These are phyloP conservation scores for Marsdenia floribunda DNA, from an alignment of 257 asterid species.

Conservation along the genomic window DNA sequence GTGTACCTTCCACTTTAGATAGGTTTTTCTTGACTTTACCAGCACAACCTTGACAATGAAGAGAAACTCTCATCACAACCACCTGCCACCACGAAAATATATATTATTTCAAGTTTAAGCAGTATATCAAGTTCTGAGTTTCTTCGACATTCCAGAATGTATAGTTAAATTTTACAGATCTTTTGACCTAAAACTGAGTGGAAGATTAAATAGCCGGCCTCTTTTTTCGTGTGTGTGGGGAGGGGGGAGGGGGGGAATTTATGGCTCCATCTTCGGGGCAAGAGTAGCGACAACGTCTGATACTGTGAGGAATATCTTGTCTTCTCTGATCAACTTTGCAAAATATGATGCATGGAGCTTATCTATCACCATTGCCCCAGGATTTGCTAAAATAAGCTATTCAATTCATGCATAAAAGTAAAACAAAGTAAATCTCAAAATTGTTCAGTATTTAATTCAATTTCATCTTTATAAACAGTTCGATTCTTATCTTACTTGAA, in stretches of 20 bases:
- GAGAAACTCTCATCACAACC: conserved; percentile 83
- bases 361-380: conserved; percentile 60
- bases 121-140: too few species aligned
- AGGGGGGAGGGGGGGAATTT: too few species aligned
- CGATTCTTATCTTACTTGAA: conserved; percentile 2
- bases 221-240: too few species aligned
- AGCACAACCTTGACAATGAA: conserved; percentile 92
- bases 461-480: too few species aligned
- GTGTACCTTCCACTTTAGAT: conserved; percentile 81
- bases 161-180: too few species aligned
- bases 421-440: not conserved
- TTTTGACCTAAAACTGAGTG: too few species aligned
- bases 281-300: conserved; percentile 56
- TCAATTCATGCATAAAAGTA: not conserved
- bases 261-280: conserved; percentile 79
- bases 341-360: conserved; percentile 59
- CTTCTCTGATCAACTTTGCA: conserved; percentile 45
- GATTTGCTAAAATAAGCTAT: conserved; percentile 78
- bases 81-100: conserved; percentile 33
- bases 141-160: too few species aligned
- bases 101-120: not conserved
- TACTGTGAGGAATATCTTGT: conserved; percentile 64
- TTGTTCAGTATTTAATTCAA: too few species aligned
- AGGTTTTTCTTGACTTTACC: conserved; percentile 70
- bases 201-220: too few species aligned